phyloP scores from a whole-genome alignment of 345 rosid genomes.

The Odontarrhena argentea region DNA sequence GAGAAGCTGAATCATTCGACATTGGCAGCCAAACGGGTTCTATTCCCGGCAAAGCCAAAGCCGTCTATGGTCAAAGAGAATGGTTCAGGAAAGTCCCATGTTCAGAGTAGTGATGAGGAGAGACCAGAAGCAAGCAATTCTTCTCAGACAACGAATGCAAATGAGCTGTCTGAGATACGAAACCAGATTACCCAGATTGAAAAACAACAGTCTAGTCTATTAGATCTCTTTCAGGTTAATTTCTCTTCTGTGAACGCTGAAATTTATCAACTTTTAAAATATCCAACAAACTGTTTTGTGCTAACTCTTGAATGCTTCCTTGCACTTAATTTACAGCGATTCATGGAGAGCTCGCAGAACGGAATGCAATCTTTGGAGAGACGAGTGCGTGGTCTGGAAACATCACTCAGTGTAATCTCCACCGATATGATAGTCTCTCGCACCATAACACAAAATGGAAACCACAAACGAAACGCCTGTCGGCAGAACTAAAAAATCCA shows the following conservation, averaged over 20 bases:
- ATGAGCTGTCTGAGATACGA: constrained; percentile 64
- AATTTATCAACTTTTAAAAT: background rate
- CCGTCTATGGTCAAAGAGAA: constrained; percentile 42
- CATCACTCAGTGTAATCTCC: constrained; percentile 85
- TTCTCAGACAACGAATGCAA: constrained; percentile 44
- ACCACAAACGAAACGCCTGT: constrained; percentile 26
- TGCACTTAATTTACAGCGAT: constrained; percentile 54
- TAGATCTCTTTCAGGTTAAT: constrained; percentile 77
- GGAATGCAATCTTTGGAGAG: constrained; percentile 84
- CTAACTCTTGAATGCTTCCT: constrained; percentile 27
- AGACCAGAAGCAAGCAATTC: constrained; percentile 40
- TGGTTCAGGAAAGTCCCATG: constrained; percentile 48
- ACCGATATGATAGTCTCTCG: constrained; percentile 54
- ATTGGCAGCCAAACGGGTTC: constrained; percentile 51
- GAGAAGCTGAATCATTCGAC: constrained; percentile 38
- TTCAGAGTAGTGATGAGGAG: constrained; percentile 59
- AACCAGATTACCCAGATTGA: constrained; percentile 85
- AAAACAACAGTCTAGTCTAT: constrained; percentile 76
- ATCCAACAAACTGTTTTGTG: background rate
- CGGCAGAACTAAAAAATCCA: constrained; percentile 24
- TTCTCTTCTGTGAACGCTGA: background rate
- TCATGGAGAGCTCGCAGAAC: constrained; percentile 83
- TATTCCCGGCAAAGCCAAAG: constrained; percentile 40
- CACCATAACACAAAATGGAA: constrained; percentile 30
- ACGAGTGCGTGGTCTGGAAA: constrained; percentile 83